Conservation (phyloP, 108 stramenopile species). For the Aurantiochytrium sp. region DNA sequence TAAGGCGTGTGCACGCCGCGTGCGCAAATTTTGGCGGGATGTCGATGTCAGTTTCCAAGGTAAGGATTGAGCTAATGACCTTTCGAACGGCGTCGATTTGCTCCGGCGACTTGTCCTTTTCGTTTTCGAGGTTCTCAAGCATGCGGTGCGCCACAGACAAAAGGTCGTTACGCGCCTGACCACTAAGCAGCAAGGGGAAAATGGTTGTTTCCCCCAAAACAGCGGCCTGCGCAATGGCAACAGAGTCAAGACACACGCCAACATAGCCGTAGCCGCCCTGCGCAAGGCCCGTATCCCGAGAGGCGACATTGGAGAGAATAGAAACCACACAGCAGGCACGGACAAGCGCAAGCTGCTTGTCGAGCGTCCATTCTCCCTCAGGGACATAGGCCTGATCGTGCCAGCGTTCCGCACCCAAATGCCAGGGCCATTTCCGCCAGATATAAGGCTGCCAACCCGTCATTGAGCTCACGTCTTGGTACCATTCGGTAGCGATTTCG, state of each 20-base stretch:
- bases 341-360: neutral
- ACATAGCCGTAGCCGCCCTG: neutral
- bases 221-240: neutral
- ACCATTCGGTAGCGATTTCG: neutral
- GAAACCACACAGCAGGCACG: neutral
- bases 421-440: conserved; percentile 4
- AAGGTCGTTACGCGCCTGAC: neutral
- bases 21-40: neutral
- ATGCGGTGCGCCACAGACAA: neutral
- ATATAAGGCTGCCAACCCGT: conserved; percentile 12
- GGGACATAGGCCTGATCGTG: neutral
- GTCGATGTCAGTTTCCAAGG: neutral
- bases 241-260: neutral
- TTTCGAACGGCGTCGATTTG: neutral
- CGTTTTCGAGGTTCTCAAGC: neutral
- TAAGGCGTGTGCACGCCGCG: neutral
- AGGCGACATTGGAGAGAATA: neutral
- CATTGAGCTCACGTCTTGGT: neutral
- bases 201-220: neutral
- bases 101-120: too few species aligned
- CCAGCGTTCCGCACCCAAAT: neutral
- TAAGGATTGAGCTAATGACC: neutral
- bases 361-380: neutral
- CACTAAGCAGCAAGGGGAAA: neutral
- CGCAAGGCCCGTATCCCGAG: neutral